Base-by-base conservation (phyloP, 371 early-diverging fungal species). In the Mortierella sp. region DNA sequence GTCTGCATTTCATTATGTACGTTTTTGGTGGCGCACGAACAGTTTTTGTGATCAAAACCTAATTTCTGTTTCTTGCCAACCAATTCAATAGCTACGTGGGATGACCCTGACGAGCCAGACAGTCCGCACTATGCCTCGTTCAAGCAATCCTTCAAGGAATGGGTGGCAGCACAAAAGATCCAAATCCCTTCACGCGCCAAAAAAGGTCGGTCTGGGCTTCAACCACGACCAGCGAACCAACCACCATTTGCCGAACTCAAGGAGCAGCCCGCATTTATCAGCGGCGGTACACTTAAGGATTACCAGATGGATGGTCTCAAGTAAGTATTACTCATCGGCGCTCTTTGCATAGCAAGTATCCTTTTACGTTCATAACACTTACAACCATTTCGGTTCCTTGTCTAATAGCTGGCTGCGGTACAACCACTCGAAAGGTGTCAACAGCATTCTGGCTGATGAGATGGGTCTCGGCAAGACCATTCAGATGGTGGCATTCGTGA, bases 381-480 rank as follows among this genome's bases (percentile, higher is more conserved):
- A 75, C 26, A 61, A 53, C 26, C 87, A 69, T 85, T 81, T 72
- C 75, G 76, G 21, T 28, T 26, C 54, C 14, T 57, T 43, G 6
- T 26, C 44, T 64, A 64, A 31, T 82, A 93, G 95, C 79, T 96
- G 96, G 95, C 89, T 96, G 14, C 76, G 92, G 14, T 94, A 93
- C 88, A 92, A 94, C 69, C 86, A 78, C 94, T 96, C 95, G 88
- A 88, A 78, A 80, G 88, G 69, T 44, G 88, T 50, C 83, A 90
- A 76, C 88, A 93, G 93, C 75, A 96, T 99, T 51, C 91, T 99
- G 71, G 98, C 98, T 3, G 98, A 98, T 89, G 97, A 97, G 83
- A 97, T 97, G 96, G 97, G 97, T 11, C 86, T 97, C 74, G 98
- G 96, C 78, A 98, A 98, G 87, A 98, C 98, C 0, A 92, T 98